Percentiles rank a stretch among this genome's conserved stretches.
These are phyloP conservation scores for Begonia peltatifolia DNA, from an alignment of 306 rosid genomes.

Conservation along the genomic window DNA sequence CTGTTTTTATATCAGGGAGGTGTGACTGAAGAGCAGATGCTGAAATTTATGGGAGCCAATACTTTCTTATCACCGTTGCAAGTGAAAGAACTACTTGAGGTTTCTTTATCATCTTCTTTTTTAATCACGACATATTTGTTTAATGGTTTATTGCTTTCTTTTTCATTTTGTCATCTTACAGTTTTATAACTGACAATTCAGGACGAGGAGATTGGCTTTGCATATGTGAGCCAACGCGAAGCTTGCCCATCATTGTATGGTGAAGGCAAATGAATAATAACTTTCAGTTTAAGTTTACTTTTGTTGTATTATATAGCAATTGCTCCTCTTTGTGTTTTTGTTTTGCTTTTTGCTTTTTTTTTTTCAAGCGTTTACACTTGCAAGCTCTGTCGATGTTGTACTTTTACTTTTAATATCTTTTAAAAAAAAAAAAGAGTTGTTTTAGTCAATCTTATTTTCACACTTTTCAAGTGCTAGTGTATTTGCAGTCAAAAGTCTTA, in stretches of 20 bases:
- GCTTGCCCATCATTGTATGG: slow-evolving; percentile 84
- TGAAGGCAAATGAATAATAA: neutral
- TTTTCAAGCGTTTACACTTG: no score
- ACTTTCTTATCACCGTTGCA: slow-evolving; percentile 45
- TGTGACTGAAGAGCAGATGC: slow-evolving; percentile 90
- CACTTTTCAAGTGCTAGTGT: neutral
- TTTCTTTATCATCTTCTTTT: slow-evolving; percentile 11
- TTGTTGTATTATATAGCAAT: no score
- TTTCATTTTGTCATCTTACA: slow-evolving; percentile 2
- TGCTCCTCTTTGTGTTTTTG: no score
- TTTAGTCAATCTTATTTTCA: no score
- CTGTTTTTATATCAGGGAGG: slow-evolving; percentile 52
- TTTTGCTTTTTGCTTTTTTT: no score
- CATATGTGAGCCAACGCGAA: slow-evolving; percentile 83
- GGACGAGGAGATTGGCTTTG: slow-evolving; percentile 85
- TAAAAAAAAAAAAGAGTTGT: no score
- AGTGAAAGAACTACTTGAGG: slow-evolving; percentile 85
- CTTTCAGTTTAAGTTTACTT: neutral
- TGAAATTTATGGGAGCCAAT: slow-evolving; percentile 90
- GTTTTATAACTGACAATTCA: slow-evolving; percentile 21
- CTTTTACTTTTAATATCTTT: no score
- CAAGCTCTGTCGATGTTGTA: no score
- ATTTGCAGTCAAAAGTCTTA: neutral
- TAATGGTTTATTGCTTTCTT: slow-evolving; percentile 4
- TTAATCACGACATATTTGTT: slow-evolving; percentile 10